A percentile compares a stretch with the other conserved stretches of the same genome.
phyloP scores from a whole-genome alignment of 306 rosid species.

The Echinosophora koreensis region DNA sequence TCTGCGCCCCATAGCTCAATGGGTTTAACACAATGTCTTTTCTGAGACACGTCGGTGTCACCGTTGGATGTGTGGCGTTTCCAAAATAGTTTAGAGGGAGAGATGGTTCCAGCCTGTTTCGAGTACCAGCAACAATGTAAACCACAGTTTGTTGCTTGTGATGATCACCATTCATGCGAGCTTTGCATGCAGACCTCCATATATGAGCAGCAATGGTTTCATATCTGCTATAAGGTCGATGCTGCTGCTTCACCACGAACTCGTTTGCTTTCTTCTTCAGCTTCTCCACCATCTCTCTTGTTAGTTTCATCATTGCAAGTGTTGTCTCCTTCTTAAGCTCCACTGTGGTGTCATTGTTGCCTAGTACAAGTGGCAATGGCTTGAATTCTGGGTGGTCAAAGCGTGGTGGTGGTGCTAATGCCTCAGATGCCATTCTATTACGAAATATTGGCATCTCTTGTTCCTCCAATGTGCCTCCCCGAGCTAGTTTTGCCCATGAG shows the following conservation, averaged over 20 bases:
- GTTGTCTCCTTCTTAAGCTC: constrained; percentile 2
- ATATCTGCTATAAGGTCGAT: constrained; percentile 15
- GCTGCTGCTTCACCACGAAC: neutral
- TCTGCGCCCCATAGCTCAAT: constrained; percentile 9
- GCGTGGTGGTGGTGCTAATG: neutral
- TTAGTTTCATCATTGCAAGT: neutral
- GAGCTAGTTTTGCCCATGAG: constrained; percentile 33
- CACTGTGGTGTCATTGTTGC: neutral
- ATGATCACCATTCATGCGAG: neutral
- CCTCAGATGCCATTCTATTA: neutral
- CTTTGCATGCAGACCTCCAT: constrained; percentile 25
- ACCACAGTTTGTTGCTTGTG: constrained; percentile 22
- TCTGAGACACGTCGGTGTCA: neutral
- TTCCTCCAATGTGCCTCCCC: neutral
- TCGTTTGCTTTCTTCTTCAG: constrained; percentile 23
- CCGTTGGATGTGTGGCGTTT: constrained; percentile 1
- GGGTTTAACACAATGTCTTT: constrained; percentile 26
- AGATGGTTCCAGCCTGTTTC: constrained; percentile 20
- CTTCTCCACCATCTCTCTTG: constrained; percentile 13
- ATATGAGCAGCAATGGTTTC: constrained; percentile 21
- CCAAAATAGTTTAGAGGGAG: constrained; percentile 36
- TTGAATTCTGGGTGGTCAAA: constrained; percentile 20
- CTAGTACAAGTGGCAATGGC: constrained; percentile 8
- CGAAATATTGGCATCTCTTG: neutral
- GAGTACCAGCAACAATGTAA: neutral